These are phyloP conservation scores for Phanerochaete carnosa DNA, from an alignment of 768 basidiomycete genomes.

Conservation along the genomic window DNA sequence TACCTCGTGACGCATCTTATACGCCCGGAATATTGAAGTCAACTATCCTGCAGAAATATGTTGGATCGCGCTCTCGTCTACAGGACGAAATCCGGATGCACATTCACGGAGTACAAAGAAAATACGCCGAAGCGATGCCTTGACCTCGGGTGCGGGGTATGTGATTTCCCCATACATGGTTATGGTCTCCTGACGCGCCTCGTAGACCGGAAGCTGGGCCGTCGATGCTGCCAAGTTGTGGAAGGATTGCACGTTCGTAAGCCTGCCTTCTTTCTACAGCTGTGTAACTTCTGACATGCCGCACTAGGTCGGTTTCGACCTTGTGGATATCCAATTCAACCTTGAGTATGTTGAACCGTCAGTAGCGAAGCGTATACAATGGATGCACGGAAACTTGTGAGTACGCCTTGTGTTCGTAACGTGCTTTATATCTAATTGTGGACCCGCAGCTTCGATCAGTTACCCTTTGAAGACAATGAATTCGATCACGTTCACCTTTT, in stretches of 20 bases:
- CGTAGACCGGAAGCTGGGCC: conserved; percentile 64
- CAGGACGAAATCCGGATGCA: conserved; percentile 44
- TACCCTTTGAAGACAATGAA: conserved; percentile 80
- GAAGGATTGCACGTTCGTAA: conserved; percentile 62
- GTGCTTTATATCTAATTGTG: not conserved
- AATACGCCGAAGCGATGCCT: conserved; percentile 49
- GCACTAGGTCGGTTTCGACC: conserved; percentile 69
- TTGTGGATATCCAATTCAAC: conserved; percentile 70
- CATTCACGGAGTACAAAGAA: conserved; percentile 53
- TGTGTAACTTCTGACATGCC: not conserved
- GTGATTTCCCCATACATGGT: conserved; percentile 21
- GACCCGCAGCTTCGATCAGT: conserved; percentile 14
- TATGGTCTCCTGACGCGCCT: not conserved
- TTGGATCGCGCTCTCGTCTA: conserved; percentile 22
- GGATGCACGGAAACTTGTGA: conserved; percentile 79
- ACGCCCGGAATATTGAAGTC: not conserved
- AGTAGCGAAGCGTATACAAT: conserved; percentile 56
- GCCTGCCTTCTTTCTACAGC: conserved; percentile 11
- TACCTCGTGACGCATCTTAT: not conserved
- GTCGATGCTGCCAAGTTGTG: conserved; percentile 71
- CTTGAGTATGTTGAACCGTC: conserved; percentile 45
- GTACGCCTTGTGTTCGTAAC: conserved; percentile 23
- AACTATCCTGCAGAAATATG: not conserved
- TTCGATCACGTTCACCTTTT: conserved; percentile 75
- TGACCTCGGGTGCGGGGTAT: conserved; percentile 73